Base-by-base conservation (phyloP, 345 rosid species). In the Salix viminalis region DNA sequence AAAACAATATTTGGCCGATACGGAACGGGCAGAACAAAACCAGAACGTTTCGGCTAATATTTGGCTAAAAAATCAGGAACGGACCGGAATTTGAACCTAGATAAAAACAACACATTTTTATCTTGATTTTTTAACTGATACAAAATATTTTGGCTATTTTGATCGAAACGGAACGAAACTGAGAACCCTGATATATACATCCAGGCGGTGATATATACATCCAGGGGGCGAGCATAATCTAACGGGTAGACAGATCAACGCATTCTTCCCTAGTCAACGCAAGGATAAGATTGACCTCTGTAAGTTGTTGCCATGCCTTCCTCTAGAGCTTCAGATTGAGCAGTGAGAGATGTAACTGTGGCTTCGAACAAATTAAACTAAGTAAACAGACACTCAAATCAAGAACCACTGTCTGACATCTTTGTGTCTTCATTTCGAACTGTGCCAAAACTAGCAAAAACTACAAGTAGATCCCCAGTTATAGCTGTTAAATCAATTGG, bases 1-100 rank as follows among this genome's bases (percentile, higher is more conserved):
- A 32, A 34, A 34, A 34, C 0, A 34, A 4, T 34, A 34, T 34
- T 34, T 34, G 36, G 36, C 36, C 5, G 1, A 34, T 0, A 34
- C 36, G 0, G 4, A 34, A 34, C 0, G 5, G 5, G 0, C 0
- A 1, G 36, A 34, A 34, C 36, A 1, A 34, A 34, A 4, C 0
- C 5, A 4, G 1, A 34, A 34, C 36, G 6, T 34, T 34, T 34
- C 36, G 6, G 5, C 6, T 1, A 0, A 6, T 34, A 34, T 34
- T 34, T 34, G 5, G 0, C 36, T 34, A 1, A 34, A 34, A 4
- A 34, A 4, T 34, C 5, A 0, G 1, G 36, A 34, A 34, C 5
- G 5, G 5, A 4, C 6, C 5, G 0, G 36, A 34, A 34, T 34
- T 34, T 4, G 4, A 34, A 34, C 36, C 36, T 5, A 34, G 5